Percentiles rank a stretch among this genome's conserved stretches.
Conservation (phyloP, 768 basidiomycete genomes). For the Cantharellus cinnabarinus region DNA sequence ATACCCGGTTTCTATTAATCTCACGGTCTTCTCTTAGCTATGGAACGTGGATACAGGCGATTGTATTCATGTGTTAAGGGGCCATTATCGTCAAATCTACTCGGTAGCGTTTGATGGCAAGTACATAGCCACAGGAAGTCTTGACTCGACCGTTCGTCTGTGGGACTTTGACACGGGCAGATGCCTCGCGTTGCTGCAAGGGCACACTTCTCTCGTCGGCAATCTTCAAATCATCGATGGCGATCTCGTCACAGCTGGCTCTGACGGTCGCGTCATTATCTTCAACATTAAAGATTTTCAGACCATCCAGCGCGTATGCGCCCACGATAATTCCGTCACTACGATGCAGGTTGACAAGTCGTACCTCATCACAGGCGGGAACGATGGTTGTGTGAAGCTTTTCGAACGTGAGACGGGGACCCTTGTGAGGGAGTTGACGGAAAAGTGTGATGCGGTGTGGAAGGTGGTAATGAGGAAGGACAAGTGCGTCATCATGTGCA, state of each 20-base stretch:
- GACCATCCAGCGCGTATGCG: conserved; percentile 38
- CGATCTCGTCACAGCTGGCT: conserved; percentile 62
- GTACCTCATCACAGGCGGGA: conserved; percentile 68
- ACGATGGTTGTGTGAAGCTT: conserved; percentile 63
- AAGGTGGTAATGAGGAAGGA: conserved; percentile 56
- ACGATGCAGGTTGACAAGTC: conserved; percentile 69
- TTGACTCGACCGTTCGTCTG: conserved; percentile 82
- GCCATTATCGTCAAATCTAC: conserved; percentile 81
- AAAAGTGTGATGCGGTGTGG: conserved; percentile 71
- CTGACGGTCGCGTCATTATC: conserved; percentile 69
- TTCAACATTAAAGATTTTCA: conserved; percentile 30
- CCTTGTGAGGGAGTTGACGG: conserved; percentile 56
- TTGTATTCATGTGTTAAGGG: conserved; percentile 61
- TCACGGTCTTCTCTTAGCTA: conserved; percentile 25
- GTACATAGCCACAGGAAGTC: conserved; percentile 62
- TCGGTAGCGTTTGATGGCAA: conserved; percentile 78
- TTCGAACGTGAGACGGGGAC: conserved; percentile 47
- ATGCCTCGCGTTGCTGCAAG: conserved; percentile 70
- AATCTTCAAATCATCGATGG: conserved; percentile 60
- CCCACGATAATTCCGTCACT: conserved; percentile 75
- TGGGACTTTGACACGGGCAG: conserved; percentile 50
- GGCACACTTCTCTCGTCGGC: conserved; percentile 83
- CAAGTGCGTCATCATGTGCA: conserved; percentile 63
- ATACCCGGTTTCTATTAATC: neutral
- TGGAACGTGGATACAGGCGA: conserved; percentile 84